These are phyloP conservation scores for Rhynchospora tenuis DNA, from an alignment of 176 grass and related monocot species.

Conservation along the genomic window DNA sequence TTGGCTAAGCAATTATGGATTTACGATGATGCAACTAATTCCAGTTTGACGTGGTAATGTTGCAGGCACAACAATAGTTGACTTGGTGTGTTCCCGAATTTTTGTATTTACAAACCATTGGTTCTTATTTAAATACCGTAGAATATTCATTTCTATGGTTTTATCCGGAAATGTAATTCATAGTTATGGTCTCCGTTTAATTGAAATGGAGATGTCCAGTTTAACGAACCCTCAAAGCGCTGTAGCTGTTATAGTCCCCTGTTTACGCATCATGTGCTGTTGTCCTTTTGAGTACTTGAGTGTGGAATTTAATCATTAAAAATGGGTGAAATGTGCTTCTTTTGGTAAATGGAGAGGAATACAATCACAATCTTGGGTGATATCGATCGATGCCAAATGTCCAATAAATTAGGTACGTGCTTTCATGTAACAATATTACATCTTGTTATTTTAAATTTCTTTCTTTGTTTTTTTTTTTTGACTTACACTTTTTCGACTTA, in stretches of 20 bases:
- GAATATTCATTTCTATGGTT: background rate
- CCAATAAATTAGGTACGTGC: background rate
- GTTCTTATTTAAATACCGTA: background rate
- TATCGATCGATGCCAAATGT: background rate
- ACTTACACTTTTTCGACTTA: background rate
- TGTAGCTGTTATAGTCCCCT: too few relatives aligned
- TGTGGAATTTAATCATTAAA: background rate
- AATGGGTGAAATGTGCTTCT: background rate
- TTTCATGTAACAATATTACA: background rate
- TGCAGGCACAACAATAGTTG: background rate
- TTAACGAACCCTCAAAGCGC: too few relatives aligned
- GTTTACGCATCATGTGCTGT: too few relatives aligned
- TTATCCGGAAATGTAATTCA: background rate
- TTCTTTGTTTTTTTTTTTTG: too few relatives aligned
- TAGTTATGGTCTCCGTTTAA: background rate
- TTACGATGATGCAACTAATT: background rate
- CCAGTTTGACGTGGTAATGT: background rate
- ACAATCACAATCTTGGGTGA: background rate
- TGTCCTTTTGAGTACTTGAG: too few relatives aligned
- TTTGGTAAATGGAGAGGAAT: background rate
- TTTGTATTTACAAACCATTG: background rate
- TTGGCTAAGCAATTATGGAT: too few relatives aligned
- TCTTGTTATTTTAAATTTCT: conserved; percentile 1
- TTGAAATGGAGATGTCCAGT: background rate
- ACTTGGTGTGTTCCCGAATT: background rate